Evolutionary conservation across 441 rosid species (phyloP), one percentile per base, ranked within the genome.

Genomic region (Cnidoscolus chayamansa): DNA sequence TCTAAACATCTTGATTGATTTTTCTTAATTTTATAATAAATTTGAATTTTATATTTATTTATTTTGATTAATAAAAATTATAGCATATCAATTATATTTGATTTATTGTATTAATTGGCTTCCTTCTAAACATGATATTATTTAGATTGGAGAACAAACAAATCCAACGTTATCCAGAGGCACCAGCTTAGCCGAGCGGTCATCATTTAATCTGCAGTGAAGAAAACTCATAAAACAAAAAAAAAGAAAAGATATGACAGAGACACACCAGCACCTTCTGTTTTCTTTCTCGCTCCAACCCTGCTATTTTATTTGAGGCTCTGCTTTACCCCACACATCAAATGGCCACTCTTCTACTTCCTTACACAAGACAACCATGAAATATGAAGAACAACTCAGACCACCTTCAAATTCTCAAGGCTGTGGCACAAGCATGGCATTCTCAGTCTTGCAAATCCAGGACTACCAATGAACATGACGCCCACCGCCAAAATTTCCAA

Each of bases 371-470:
- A 68, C 10, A 62, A 57, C 31, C 55, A 63, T 43, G 69, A 63
- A 65, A 66, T 40, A 73, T 65, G 63, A 78, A 76, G 74, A 89
- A 81, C 72, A 80, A 73, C 77, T 50, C 68, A 71, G 76, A 73
- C 72, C 78, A 81, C 30, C 68, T 84, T 25, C 93, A 92, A 80
- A 71, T 91, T 78, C 85, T 83, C 80, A 89, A 88, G 75, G 90
- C 93, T 3, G 96, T 84, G 35, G 98, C 96, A 1, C 98, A 89
- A 53, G 97, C 97, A 17, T 88, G 96, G 98, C 83, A 81, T 12
- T 78, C 82, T 63, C 89, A 72, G 67, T 85, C 90, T 0, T 68
- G 78, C 54, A 80, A 78, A 67, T 78, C 86, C 17, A 75, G 75
- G 63, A 59, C 84, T 10, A 74, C 80, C 70, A 74, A 70, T 31